These are phyloP conservation scores for Poa annua DNA, from an alignment of 176 grass and related monocot genomes.

Conservation along the genomic window DNA sequence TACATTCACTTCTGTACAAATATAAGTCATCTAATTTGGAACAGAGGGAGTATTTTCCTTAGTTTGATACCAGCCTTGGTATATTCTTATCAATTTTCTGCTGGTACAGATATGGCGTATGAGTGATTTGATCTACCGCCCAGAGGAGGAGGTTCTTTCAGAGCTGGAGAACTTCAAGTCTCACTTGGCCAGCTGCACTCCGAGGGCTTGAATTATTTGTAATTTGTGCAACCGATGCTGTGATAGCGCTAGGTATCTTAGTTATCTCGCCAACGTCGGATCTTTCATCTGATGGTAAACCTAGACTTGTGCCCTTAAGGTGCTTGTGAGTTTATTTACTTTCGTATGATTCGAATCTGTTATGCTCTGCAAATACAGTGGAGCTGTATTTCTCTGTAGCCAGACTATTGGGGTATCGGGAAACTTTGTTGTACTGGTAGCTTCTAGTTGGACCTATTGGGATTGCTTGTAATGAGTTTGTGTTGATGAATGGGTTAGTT, in stretches of 20 bases:
- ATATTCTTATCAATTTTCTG: conserved; percentile 20
- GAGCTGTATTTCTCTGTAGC: conserved; percentile 32
- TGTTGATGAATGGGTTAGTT: not conserved
- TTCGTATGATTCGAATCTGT: conserved; percentile 27
- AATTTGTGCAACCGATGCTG: conserved; percentile 28
- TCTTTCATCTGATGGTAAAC: conserved; percentile 22
- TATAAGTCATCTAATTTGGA: no score
- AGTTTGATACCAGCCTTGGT: conserved; percentile 4
- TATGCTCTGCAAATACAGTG: conserved; percentile 17
- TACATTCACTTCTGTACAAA: no score
- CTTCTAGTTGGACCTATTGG: conserved; percentile 8
- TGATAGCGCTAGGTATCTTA: conserved; percentile 40
- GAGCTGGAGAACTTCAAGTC: conserved; percentile 89
- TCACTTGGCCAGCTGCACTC: conserved; percentile 59
- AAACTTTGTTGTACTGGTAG: conserved; percentile 32
- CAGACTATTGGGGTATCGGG: conserved; percentile 33
- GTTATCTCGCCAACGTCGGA: conserved; percentile 43
- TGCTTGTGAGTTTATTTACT: conserved; percentile 39
- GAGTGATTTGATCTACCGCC: conserved; percentile 85
- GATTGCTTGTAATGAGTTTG: conserved; percentile 10
- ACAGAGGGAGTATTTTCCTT: not conserved
- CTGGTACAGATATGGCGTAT: conserved; percentile 90
- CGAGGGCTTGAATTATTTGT: conserved; percentile 51
- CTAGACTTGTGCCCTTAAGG: conserved; percentile 33
- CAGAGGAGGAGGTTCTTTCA: conserved; percentile 74